A percentile compares a stretch with the other conserved stretches of the same genome.
phyloP scores from a whole-genome alignment of 2,329 filamentous ascomycete genomes.

The Capronia coronata region DNA sequence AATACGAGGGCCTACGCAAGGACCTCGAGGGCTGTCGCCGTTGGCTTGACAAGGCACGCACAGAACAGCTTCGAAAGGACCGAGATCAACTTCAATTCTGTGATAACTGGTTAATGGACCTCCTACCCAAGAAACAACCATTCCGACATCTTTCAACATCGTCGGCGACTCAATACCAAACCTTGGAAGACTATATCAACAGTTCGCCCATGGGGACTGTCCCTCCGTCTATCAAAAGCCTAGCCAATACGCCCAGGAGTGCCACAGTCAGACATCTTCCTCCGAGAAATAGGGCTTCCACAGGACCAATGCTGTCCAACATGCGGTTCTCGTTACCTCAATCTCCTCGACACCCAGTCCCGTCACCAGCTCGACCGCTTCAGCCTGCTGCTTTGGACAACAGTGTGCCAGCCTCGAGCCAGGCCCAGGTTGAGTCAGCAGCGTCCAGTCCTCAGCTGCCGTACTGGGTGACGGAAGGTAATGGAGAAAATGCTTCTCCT shows the following conservation, averaged over 20 bases:
- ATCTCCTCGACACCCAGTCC: neutral
- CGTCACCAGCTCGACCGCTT: too few species aligned
- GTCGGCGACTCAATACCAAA: neutral
- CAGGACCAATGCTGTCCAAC: neutral
- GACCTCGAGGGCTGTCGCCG: neutral
- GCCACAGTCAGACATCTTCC: neutral
- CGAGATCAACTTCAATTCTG: conserved; percentile 6
- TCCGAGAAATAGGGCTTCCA: neutral
- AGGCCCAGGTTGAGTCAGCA: neutral
- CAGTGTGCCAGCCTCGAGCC: too few species aligned
- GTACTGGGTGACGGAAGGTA: neutral
- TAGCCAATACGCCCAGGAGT: neutral
- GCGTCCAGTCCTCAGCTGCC: neutral
- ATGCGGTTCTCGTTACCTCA: neutral
- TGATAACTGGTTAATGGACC: neutral
- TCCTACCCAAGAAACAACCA: neutral
- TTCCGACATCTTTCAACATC: neutral
- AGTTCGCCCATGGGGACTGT: neutral
- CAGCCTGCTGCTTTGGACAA: too few species aligned
- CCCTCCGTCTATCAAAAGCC: neutral
- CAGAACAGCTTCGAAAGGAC: conserved; percentile 8
- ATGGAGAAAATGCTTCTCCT: neutral
- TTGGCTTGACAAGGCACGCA: conserved; percentile 5
- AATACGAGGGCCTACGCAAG: neutral
- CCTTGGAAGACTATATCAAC: conserved; percentile 1